A percentile compares a stretch with the other conserved stretches of the same genome.
phyloP scores from a whole-genome alignment of 2,329 filamentous ascomycete genomes.

The Monosporascus sp. region DNA sequence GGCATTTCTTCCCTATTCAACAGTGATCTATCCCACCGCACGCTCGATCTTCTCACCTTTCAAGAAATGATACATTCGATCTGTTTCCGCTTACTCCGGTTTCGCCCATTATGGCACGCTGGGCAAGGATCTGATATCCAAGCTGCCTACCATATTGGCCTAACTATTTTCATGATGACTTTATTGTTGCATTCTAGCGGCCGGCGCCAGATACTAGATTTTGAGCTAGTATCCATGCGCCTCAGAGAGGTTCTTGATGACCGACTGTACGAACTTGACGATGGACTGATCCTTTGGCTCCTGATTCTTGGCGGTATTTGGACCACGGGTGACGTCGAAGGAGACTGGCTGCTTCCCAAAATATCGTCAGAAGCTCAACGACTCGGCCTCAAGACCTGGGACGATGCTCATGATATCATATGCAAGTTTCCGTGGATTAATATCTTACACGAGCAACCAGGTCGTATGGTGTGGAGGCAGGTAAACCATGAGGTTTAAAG shows the following conservation, averaged over 20 bases:
- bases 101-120: neutral
- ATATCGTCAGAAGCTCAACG: neutral
- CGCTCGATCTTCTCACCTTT: conserved; percentile 1
- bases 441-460: conserved; percentile 1
- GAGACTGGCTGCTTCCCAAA: neutral
- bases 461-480: neutral
- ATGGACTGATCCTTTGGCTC: conserved; percentile 1
- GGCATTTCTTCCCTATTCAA: neutral
- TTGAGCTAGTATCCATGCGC: neutral
- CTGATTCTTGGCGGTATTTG: conserved; percentile 3
- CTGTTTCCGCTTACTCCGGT: conserved; percentile 1
- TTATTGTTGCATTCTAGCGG: neutral
- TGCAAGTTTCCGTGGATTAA: conserved; percentile 4
- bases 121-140: neutral
- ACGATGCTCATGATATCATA: neutral
- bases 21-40: neutral
- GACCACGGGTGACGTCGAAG: neutral
- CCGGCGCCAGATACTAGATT: neutral
- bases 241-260: conserved; percentile 1
- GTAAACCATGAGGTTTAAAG: neutral
- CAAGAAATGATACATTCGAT: conserved; percentile 2
- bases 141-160: conserved; percentile 1
- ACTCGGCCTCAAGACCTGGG: neutral
- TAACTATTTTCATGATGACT: conserved; percentile 4
- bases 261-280: neutral